Conservation (phyloP, 768 basidiomycete species). For the Macrolepiota albuminosa region DNA sequence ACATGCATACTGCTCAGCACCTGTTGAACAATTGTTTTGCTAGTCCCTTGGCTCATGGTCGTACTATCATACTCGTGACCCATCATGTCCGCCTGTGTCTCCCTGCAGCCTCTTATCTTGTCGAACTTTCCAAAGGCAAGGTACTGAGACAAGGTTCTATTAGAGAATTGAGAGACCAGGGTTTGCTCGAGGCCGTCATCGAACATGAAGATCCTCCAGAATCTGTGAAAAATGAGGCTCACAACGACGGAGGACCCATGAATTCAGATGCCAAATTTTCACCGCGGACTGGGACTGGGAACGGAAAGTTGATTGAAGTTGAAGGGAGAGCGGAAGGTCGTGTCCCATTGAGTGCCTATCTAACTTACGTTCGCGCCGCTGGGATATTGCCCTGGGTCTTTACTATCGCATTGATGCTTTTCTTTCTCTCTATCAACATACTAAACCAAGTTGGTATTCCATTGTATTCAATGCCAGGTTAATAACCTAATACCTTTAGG, state of each 20-base stretch:
- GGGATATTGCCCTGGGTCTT: conserved; percentile 52
- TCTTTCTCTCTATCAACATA: conserved; percentile 53
- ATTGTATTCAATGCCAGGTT: neutral
- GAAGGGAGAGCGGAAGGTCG: conserved; percentile 66
- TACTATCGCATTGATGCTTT: conserved; percentile 46
- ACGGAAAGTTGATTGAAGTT: conserved; percentile 56
- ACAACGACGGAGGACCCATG: conserved; percentile 28
- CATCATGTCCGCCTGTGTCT: conserved; percentile 76
- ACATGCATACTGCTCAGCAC: conserved; percentile 74
- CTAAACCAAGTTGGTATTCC: conserved; percentile 44
- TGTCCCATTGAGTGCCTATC: conserved; percentile 54
- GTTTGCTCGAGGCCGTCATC: conserved; percentile 40
- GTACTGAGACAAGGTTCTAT: conserved; percentile 48
- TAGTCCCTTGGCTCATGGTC: conserved; percentile 53
- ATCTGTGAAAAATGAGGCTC: conserved; percentile 17
- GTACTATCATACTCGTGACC: conserved; percentile 80
- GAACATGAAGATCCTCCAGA: conserved; percentile 39
- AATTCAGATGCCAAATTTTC: neutral
- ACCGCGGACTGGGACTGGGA: conserved; percentile 10
- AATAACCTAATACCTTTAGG: conserved; percentile 25
- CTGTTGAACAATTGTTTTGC: conserved; percentile 60
- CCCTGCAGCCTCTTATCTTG: conserved; percentile 60
- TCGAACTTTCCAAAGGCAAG: conserved; percentile 51
- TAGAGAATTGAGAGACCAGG: conserved; percentile 38
- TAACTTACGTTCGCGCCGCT: conserved; percentile 59